These are phyloP conservation scores for Talaromyces islandicus DNA, from an alignment of 2,329 filamentous ascomycete genomes.

Conservation along the genomic window DNA sequence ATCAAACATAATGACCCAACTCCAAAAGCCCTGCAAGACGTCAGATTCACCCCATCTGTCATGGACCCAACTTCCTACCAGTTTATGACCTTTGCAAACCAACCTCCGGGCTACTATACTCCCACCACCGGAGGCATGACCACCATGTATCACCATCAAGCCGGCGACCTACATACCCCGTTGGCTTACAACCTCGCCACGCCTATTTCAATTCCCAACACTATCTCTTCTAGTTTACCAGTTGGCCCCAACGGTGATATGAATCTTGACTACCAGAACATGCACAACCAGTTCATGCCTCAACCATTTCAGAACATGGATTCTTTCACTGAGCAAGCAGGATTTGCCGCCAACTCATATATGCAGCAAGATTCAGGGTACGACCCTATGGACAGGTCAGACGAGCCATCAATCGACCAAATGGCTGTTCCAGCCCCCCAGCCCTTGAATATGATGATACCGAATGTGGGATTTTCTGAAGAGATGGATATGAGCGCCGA, in stretches of 20 bases:
- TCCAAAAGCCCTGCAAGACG: conserved; percentile 72
- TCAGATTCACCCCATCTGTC: conserved; percentile 82
- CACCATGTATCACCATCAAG: conserved; percentile 74
- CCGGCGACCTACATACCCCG: conserved; percentile 78
- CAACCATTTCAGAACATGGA: conserved; percentile 64
- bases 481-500: conserved; percentile 21
- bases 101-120: conserved; percentile 78
- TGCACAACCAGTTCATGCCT: conserved; percentile 46
- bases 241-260: conserved; percentile 58
- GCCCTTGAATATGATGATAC: conserved; percentile 41
- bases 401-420: conserved; percentile 61
- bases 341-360: conserved; percentile 74
- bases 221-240: conserved; percentile 60
- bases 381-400: conserved; percentile 65
- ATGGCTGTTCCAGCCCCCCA: conserved; percentile 47
- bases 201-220: conserved; percentile 70
- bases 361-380: conserved; percentile 75
- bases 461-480: conserved; percentile 22
- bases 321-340: conserved; percentile 57
- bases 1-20: conserved; percentile 77
- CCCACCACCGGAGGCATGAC: conserved; percentile 74
- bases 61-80: conserved; percentile 79
- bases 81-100: conserved; percentile 73
- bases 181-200: conserved; percentile 70
- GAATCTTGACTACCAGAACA: conserved; percentile 50